Base-by-base conservation (phyloP, 23 red algal genomes). In the Agarophyton chilense region DNA sequence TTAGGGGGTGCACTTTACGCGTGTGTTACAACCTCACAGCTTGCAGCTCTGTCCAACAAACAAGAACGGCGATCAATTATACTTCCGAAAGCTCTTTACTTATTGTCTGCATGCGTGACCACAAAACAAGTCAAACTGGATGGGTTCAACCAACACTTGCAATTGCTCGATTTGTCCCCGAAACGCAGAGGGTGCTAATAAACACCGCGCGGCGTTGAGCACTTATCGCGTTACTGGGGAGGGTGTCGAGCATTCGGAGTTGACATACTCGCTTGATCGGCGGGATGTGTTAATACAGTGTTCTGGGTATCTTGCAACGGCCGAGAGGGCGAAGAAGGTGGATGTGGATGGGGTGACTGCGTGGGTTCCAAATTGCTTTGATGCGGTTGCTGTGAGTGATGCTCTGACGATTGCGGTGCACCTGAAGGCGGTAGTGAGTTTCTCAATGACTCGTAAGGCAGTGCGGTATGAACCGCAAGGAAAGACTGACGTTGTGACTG, bases 261-360 rank as follows among this genome's bases (percentile, higher is more conserved):
- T 72, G 65, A 72, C 65, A 72, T 24, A 40, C 36, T 72, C 29
- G 65, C 36, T n/a, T 72, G 65, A 43, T 72, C 65, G 16, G 16
- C 65, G 10, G 65, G 36, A 72, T 40, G 65, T 24, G 18, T n/a
- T 28, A 72, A 14, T 32, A 28, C 65, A 44, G 35, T 24, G 4
- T 32, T 7, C 13, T 72, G 35, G 4, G 16, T 19, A 42, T 16
- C 18, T 43, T 72, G 33, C 22, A 3, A 7, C 1, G 65, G 2
- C 42, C n/a, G 35, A 12, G 26, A 5, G 13, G 14, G 1, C 35
- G 65, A n/a, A 2, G 65, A 36, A 72, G 18, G 65, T 6, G 34
- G 65, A 40, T n/a, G 65, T 8, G 1, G 4, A 19, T 40, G 65
- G 3, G 31, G 4, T 43, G 36, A 42, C 35, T 1, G 13, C 21